These are phyloP conservation scores for Gaeumannomyces tritici DNA, from an alignment of 2,329 filamentous ascomycete species.

Conservation along the genomic window DNA sequence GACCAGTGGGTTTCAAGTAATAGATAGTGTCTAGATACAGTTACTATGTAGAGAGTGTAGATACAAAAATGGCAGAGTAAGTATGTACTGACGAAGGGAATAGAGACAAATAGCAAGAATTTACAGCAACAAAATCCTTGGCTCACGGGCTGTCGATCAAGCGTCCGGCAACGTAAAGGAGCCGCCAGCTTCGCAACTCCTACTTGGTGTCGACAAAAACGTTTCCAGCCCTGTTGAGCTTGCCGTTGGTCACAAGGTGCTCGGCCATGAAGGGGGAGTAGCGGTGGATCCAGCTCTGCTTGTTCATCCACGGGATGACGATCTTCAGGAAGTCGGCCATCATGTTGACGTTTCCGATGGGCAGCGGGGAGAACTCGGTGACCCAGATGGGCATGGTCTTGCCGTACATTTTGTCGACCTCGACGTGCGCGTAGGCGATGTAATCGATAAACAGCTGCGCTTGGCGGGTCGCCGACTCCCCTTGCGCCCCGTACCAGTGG, in stretches of 20 bases:
- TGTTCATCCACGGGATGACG: slow-evolving; percentile 8
- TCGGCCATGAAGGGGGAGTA: slow-evolving; percentile 10
- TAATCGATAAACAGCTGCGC: slow-evolving; percentile 9
- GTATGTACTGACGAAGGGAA: too few species aligned
- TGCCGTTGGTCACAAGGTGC: slow-evolving; percentile 1
- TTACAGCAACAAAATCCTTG: background rate
- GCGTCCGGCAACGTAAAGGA: background rate
- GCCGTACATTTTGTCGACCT: slow-evolving; percentile 8
- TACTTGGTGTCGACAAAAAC: slow-evolving; percentile 10
- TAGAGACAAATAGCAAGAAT: too few species aligned
- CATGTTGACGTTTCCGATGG: slow-evolving; percentile 10
- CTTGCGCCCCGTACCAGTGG: slow-evolving; percentile 9
- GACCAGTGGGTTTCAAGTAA: too few species aligned
- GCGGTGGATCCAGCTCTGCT: slow-evolving; percentile 5
- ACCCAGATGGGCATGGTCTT: slow-evolving; percentile 9
- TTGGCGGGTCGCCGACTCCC: slow-evolving; percentile 2
- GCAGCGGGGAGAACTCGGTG: slow-evolving; percentile 9
- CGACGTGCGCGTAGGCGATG: slow-evolving; percentile 5
- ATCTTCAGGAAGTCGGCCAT: slow-evolving; percentile 8
- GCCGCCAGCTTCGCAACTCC: slow-evolving; percentile 34
- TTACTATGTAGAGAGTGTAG: too few species aligned
- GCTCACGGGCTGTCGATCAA: background rate
- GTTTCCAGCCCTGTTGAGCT: slow-evolving; percentile 6
- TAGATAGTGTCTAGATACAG: too few species aligned
- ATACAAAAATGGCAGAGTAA: too few species aligned